Evolutionary conservation across 192 early-diverging fungal species (phyloP).

Genomic region (Podila minutissima): DNA sequence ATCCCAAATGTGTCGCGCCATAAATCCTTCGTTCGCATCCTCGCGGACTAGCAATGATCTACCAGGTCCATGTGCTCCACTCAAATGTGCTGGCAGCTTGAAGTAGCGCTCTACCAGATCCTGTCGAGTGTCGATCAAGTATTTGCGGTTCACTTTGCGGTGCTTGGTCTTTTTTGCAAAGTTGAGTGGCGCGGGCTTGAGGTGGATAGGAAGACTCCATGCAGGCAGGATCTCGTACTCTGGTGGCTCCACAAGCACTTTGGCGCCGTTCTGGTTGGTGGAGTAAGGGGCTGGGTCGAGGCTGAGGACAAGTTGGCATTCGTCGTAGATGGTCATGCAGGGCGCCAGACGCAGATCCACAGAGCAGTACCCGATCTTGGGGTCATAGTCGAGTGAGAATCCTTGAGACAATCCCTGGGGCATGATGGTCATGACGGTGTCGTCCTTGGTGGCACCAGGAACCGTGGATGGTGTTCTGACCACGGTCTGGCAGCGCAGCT

Average conservation of each 20-base stretch:
- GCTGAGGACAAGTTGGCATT: slow-evolving; percentile 42
- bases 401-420: slow-evolving; percentile 45
- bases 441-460: slow-evolving; percentile 26
- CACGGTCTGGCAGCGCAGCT: slow-evolving; percentile 43
- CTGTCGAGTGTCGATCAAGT: slow-evolving; percentile 43
- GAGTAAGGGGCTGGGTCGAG: slow-evolving; percentile 36
- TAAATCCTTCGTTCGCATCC: slow-evolving; percentile 46
- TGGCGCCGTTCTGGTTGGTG: slow-evolving; percentile 7
- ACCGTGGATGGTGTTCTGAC: slow-evolving; percentile 27
- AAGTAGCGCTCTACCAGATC: slow-evolving; percentile 48
- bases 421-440: slow-evolving; percentile 50
- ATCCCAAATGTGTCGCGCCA: slow-evolving; percentile 53
- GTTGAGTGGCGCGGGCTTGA: slow-evolving; percentile 35
- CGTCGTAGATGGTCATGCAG: slow-evolving; percentile 43
- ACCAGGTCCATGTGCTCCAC: slow-evolving; percentile 21
- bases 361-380: slow-evolving; percentile 46
- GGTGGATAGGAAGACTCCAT: slow-evolving; percentile 41
- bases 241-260: slow-evolving; percentile 29
- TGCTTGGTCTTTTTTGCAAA: slow-evolving; percentile 48
- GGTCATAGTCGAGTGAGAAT: slow-evolving; percentile 45
- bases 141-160: slow-evolving; percentile 48
- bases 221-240: slow-evolving; percentile 48
- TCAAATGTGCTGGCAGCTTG: slow-evolving; percentile 31
- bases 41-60: slow-evolving; percentile 34
- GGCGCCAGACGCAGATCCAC: slow-evolving; percentile 46